A percentile compares a stretch with the other conserved stretches of the same genome.
phyloP scores from a whole-genome alignment of 108 stramenopile species.

The Nitzschia putrida region DNA sequence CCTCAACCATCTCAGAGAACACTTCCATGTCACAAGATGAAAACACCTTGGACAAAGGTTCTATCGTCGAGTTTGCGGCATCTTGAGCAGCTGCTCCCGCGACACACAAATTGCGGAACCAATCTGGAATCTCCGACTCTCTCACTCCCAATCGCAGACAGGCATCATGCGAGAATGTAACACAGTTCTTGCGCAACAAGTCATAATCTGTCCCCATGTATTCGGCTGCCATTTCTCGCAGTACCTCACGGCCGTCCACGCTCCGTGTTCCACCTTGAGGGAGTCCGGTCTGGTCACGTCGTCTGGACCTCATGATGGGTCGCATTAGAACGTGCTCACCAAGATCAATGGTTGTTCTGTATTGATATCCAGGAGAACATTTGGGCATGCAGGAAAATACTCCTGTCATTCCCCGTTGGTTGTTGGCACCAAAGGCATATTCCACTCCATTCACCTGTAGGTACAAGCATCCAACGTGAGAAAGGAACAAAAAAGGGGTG shows the following conservation, averaged over 20 bases:
- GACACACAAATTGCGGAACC: conserved; percentile 75
- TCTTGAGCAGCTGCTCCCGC: conserved; percentile 75
- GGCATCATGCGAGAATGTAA: conserved; percentile 79
- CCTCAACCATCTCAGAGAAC: conserved; percentile 7
- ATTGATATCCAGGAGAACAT: conserved; percentile 73
- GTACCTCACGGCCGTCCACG: conserved; percentile 58
- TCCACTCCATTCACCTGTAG: conserved; percentile 73
- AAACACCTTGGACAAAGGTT: conserved; percentile 18
- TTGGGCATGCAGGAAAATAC: conserved; percentile 81
- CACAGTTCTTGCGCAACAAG: conserved; percentile 80
- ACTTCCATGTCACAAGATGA: conserved; percentile 19
- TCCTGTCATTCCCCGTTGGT: conserved; percentile 64
- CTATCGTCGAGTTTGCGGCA: conserved; percentile 35
- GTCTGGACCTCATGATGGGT: conserved; percentile 19
- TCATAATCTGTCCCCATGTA: conserved; percentile 81
- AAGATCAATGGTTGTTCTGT: conserved; percentile 70
- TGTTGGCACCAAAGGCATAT: conserved; percentile 77
- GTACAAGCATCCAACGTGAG: neutral
- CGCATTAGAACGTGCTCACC: conserved; percentile 52
- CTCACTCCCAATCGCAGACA: conserved; percentile 69
- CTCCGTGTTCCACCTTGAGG: conserved; percentile 11
- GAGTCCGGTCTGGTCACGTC: neutral
- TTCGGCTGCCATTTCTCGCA: conserved; percentile 68
- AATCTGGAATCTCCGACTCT: conserved; percentile 78
- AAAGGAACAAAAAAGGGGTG: neutral